A percentile compares a stretch with the other conserved stretches of the same genome.
Conservation (phyloP, 169 alveolate species). For the Toxoplasma gondii region DNA sequence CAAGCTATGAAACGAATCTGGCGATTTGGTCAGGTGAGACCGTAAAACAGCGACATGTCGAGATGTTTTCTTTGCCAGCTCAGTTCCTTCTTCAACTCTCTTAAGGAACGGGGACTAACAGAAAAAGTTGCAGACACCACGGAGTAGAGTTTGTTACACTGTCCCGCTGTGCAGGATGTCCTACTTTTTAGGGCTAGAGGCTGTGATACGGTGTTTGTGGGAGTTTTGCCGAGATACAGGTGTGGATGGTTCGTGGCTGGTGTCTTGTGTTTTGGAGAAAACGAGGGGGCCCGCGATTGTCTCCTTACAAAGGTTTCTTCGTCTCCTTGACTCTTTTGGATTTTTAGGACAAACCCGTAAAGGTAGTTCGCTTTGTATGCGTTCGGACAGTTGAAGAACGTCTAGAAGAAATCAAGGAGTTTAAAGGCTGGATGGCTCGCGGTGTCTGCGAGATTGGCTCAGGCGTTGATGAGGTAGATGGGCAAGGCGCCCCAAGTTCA, state of each 20-base stretch:
- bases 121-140: background rate
- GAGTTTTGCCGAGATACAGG: no score
- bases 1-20: slow-evolving; percentile 95
- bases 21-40: slow-evolving; percentile 93
- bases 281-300: no score
- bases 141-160: background rate
- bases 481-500: background rate
- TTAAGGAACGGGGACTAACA: background rate
- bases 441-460: slow-evolving; percentile 12
- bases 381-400: slow-evolving; percentile 67
- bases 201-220: no score
- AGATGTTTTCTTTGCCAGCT: background rate
- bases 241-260: no score
- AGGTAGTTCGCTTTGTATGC: slow-evolving; percentile 64
- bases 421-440: slow-evolving; percentile 66
- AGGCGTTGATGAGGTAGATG: background rate
- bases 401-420: slow-evolving; percentile 63
- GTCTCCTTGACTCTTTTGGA: no score
- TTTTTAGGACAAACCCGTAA: slow-evolving; percentile 61
- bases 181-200: no score
- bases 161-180: background rate
- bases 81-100: background rate
- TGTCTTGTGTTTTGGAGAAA: no score
- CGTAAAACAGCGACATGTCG: slow-evolving; percentile 71
- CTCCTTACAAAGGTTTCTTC: no score